Evolutionary conservation across 176 grass and related monocot genomes (phyloP), one percentile per base, ranked within the genome.

Genomic region (Oryza meyeriana): DNA sequence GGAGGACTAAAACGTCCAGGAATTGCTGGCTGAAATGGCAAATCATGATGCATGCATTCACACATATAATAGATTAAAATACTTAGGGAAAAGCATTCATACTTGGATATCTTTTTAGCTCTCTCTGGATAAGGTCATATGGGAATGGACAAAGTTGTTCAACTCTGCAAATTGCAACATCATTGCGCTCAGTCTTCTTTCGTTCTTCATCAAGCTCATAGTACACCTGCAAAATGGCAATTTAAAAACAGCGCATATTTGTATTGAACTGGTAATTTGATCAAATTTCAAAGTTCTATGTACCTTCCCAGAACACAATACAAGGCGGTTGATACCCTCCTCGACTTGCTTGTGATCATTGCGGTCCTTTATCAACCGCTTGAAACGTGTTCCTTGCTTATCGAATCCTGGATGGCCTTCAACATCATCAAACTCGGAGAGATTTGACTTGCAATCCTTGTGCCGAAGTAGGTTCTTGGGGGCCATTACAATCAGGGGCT

Each of bases 261-360:
- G 67, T 59, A 36, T 26, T 44, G 22, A 77, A 78, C 25, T 29
- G 11, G 20, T 33, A 74, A 80, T 45, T 50, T 74, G 8, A 33
- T 72, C 66, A 36, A 59, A 67, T 55, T 57, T 72, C 66, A 29
- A 64, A 67, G 68, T 34, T 42, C 32, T 9, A 40, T 68, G 73
- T 94, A 91, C 95, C 41, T 98, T 98, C 41, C 95, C 95, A 86
- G 95, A 98, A 74, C 95, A 98, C 26, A 98, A 89, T 57, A 98
- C 69, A 35, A 98, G 90, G 71, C 95, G 95, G 69, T 80, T 94
- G 74, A 98, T 86, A 58, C 92, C 70, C 80, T 89, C 88, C 71
- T 98, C 95, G 2, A 98, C 71, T 74, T 93, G 77, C 25, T 83
- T 92, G 65, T 98, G 95, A 81, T 86, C 71, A 25, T 94, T 98